Evolutionary conservation across 345 rosid species (phyloP).

Genomic region (Rhodamnia argentea): DNA sequence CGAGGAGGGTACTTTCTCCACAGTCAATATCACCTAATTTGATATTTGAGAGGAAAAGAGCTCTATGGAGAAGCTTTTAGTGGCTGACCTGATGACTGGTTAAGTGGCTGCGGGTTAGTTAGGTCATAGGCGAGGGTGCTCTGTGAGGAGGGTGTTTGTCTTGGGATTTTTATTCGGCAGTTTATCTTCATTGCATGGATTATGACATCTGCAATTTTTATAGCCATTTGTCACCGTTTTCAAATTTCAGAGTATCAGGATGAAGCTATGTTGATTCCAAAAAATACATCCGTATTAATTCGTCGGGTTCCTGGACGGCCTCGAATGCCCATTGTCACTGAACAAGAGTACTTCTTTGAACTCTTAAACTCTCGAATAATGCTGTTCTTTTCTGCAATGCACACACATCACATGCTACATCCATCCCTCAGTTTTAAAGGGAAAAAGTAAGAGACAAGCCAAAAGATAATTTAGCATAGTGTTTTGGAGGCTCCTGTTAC

Average conservation of each 20-base stretch:
- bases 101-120: not conserved
- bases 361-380: conserved; percentile 21
- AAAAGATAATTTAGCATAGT: not conserved
- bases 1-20: not conserved
- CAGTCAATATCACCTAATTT: not conserved
- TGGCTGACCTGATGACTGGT: not conserved
- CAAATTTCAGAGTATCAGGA: conserved; percentile 92
- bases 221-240: conserved; percentile 33
- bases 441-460: not conserved
- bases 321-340: conserved; percentile 85
- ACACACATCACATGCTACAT: not conserved
- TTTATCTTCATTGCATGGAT: conserved; percentile 3
- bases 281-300: conserved; percentile 93
- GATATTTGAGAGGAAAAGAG: not conserved
- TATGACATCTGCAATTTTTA: conserved; percentile 27
- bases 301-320: conserved; percentile 98
- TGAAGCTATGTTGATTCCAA: conserved; percentile 92
- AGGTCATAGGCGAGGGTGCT: not conserved
- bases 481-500: not conserved
- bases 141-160: not conserved
- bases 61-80: not conserved
- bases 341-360: conserved; percentile 71
- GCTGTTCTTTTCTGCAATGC: conserved; percentile 6
- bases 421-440: not conserved
- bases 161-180: not conserved